Base-by-base conservation (phyloP, 2,329 filamentous ascomycete species). In the Pyrenophora graminea region DNA sequence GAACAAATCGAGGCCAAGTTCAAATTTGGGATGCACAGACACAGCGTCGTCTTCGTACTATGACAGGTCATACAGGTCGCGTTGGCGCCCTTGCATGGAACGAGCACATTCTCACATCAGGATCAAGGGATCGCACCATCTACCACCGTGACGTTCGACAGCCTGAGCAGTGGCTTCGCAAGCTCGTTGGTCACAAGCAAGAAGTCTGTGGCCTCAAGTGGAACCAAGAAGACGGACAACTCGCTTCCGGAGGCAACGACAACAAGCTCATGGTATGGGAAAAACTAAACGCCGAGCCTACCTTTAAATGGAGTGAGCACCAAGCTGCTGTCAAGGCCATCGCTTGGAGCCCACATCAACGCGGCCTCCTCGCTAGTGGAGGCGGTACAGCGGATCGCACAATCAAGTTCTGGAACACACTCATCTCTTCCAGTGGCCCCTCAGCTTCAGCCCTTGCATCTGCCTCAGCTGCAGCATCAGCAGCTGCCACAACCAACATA, bases 241-340 rank as follows among this genome's bases (percentile, higher is more conserved):
- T 99, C 21, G 94, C 94, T 10, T 96, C 90, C 48, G 94, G 94
- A 42, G 94, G 94, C 5, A 99, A 99, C 73, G 94, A 99, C 77
- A 99, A 99, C 77, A 97, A 97, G 72, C 81, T 99, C 39, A 94
- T 97, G 84, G 91, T 99, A 19, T 99, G 94, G 94, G 94, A 99
- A 67, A 95, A 95, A 70, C 82, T 97, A 51, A 90, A 87, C n/a
- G 89, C 95, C 63, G 90, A 91, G 6, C 94, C 94, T 1, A 81
- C 95, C 2, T 96, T 90, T 81, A 95, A 96, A 64, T 97, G 96
- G 74, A 89, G 89, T 15, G 92, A 97, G 58, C 94, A 99, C 72
- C 93, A 89, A 31, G 94, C 94, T 10, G 94, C 94, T 7, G 94
- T 99, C 44, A 99, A 99, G 74, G 94, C 94, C 4, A 97, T 99